These are phyloP conservation scores for Phytophthora pseudosyringae DNA, from an alignment of 352 stramenopile genomes.

Conservation along the genomic window DNA sequence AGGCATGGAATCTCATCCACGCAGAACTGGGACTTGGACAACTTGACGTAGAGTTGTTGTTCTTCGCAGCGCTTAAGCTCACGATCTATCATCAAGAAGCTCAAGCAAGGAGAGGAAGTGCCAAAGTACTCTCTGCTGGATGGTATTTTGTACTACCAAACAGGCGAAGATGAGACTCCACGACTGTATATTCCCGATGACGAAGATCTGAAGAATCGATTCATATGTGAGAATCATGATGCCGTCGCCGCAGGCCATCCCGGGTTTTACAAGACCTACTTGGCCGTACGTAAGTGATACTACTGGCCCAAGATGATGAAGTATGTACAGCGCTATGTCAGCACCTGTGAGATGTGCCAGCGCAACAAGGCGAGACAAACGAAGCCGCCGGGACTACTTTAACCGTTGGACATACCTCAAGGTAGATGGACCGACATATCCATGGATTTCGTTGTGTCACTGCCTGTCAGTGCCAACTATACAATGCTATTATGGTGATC, in stretches of 20 bases:
- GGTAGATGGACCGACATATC: conserved; percentile 15
- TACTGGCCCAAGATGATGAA: conserved; percentile 11
- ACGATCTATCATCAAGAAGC: too few species aligned
- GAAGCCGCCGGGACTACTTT: conserved; percentile 13
- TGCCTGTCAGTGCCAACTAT: background rate
- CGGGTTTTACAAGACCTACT: background rate
- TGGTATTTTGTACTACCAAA: conserved; percentile 18
- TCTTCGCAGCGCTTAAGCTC: too few species aligned
- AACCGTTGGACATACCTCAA: conserved; percentile 13
- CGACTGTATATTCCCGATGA: conserved; percentile 18
- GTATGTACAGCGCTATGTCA: conserved; percentile 33
- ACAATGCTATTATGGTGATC: conserved; percentile 5
- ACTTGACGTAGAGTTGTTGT: too few species aligned
- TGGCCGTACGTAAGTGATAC: background rate
- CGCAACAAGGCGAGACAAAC: conserved; percentile 29
- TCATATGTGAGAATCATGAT: conserved; percentile 24
- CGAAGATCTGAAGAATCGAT: conserved; percentile 25
- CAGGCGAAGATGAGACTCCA: conserved; percentile 8
- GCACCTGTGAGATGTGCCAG: conserved; percentile 30
- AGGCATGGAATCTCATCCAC: too few species aligned
- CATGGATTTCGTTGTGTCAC: background rate
- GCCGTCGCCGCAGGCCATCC: background rate
- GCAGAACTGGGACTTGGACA: too few species aligned
- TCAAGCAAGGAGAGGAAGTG: too few species aligned
- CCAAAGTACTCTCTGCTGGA: too few species aligned